Percentiles rank a stretch among this genome's conserved stretches.
These are phyloP conservation scores for Tulasnella sp. DNA, from an alignment of 768 basidiomycete genomes.

Conservation along the genomic window DNA sequence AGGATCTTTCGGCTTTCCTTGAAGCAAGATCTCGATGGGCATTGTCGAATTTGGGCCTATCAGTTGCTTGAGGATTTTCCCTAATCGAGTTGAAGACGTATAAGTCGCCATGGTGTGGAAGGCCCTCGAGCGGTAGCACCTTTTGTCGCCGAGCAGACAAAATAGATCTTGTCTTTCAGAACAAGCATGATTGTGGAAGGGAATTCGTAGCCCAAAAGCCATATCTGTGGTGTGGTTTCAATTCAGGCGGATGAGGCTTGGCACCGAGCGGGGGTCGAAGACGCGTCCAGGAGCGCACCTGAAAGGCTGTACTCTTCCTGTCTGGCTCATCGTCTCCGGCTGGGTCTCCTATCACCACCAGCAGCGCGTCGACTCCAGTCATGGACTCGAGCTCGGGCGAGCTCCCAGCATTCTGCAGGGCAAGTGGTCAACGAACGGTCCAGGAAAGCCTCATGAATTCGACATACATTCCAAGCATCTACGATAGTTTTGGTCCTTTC, in stretches of 20 bases:
- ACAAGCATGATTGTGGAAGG: conserved; percentile 89
- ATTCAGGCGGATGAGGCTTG: background rate
- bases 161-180: conserved; percentile 65
- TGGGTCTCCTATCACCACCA: conserved; percentile 72
- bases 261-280: conserved; percentile 22
- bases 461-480: conserved; percentile 21
- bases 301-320: conserved; percentile 85
- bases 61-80: conserved; percentile 76
- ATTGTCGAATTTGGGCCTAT: conserved; percentile 52
- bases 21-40: conserved; percentile 69
- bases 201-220: conserved; percentile 96
- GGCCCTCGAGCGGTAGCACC: conserved; percentile 45
- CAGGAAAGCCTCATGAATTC: background rate
- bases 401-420: conserved; percentile 21
- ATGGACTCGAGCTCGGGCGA: conserved; percentile 57
- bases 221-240: conserved; percentile 56
- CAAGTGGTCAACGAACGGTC: background rate
- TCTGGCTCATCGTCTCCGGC: conserved; percentile 84
- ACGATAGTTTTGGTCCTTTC: conserved; percentile 13
- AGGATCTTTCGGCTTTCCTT: conserved; percentile 75
- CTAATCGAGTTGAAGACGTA: conserved; percentile 40
- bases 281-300: conserved; percentile 50
- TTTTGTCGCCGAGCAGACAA: conserved; percentile 86
- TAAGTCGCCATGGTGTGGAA: conserved; percentile 13
- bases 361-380: conserved; percentile 62